These are phyloP conservation scores for Colletotrichum caudatum DNA, from an alignment of 2,329 filamentous ascomycete species.

Conservation along the genomic window DNA sequence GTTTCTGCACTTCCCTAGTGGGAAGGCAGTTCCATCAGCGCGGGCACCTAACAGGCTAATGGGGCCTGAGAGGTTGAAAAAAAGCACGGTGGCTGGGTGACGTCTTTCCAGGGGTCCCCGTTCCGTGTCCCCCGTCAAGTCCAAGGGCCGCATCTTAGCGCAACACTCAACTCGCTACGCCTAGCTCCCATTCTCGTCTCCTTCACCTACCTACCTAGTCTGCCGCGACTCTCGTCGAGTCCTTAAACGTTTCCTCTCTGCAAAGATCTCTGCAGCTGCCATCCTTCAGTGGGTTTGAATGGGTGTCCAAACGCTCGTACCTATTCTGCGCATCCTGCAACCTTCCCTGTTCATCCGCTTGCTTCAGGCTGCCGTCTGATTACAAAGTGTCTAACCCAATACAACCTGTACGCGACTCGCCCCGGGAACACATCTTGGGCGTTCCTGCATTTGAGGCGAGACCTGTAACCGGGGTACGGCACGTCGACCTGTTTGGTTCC, in stretches of 20 bases:
- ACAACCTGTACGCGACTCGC: slow-evolving; percentile 29
- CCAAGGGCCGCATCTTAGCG: slow-evolving; percentile 17
- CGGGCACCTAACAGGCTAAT: slow-evolving; percentile 13
- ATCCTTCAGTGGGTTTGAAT: not conserved
- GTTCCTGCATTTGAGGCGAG: slow-evolving; percentile 41
- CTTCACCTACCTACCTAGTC: not conserved
- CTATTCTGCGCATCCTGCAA: slow-evolving; percentile 3
- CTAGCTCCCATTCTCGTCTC: slow-evolving; percentile 7
- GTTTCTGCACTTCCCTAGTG: slow-evolving; percentile 18
- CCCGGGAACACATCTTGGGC: slow-evolving; percentile 19
- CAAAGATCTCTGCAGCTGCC: not conserved
- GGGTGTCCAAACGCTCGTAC: not conserved
- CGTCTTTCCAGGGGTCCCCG: slow-evolving; percentile 40
- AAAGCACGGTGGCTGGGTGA: slow-evolving; percentile 42
- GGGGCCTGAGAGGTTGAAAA: slow-evolving; percentile 26
- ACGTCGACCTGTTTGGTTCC: slow-evolving; percentile 17
- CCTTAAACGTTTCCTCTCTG: not conserved
- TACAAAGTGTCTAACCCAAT: slow-evolving; percentile 25
- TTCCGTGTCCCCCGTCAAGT: slow-evolving; percentile 20
- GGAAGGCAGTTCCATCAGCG: slow-evolving; percentile 21
- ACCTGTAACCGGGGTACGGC: slow-evolving; percentile 25
- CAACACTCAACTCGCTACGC: not conserved
- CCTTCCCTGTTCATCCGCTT: slow-evolving; percentile 17
- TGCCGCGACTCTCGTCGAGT: not conserved
- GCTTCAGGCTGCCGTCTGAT: slow-evolving; percentile 20